A percentile compares a stretch with the other conserved stretches of the same genome.
Evolutionary conservation across 148 eudicot genomes (phyloP).

Genomic region (Spergularia marina): DNA sequence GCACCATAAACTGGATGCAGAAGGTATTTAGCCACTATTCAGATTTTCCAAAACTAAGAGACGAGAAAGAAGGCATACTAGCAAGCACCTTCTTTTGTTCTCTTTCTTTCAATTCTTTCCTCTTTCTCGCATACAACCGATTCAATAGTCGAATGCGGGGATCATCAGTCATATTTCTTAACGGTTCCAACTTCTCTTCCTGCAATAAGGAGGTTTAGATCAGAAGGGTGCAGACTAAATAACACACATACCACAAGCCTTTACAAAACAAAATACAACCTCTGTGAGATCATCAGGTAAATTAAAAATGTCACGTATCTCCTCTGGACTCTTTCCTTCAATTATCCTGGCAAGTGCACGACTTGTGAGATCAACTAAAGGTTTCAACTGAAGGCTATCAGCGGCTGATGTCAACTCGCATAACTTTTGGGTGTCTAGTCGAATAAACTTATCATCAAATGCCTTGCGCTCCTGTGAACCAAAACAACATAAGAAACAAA

Average conservation of each 20-base stretch:
- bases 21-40: neutral
- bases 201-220: conserved; percentile 29
- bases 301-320: conserved; percentile 72
- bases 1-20: neutral
- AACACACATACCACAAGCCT: conserved; percentile 1
- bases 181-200: conserved; percentile 91
- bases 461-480: conserved; percentile 61
- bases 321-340: conserved; percentile 80
- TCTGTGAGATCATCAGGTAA: conserved; percentile 86
- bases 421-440: conserved; percentile 57
- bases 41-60: neutral
- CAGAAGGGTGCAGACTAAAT: conserved; percentile 14
- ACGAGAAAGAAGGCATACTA: neutral
- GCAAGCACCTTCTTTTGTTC: conserved; percentile 54
- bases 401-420: conserved; percentile 79
- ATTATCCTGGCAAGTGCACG: conserved; percentile 77
- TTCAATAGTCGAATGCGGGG: conserved; percentile 80
- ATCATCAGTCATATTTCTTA: conserved; percentile 74
- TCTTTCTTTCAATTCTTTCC: conserved; percentile 73
- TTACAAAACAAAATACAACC: conserved; percentile 36
- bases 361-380: conserved; percentile 76
- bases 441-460: conserved; percentile 63
- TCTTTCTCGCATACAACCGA: conserved; percentile 79
- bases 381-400: conserved; percentile 72
- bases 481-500: neutral